Conservation (phyloP, 2,329 filamentous ascomycete genomes). For the Westerdykella aurantiaca region DNA sequence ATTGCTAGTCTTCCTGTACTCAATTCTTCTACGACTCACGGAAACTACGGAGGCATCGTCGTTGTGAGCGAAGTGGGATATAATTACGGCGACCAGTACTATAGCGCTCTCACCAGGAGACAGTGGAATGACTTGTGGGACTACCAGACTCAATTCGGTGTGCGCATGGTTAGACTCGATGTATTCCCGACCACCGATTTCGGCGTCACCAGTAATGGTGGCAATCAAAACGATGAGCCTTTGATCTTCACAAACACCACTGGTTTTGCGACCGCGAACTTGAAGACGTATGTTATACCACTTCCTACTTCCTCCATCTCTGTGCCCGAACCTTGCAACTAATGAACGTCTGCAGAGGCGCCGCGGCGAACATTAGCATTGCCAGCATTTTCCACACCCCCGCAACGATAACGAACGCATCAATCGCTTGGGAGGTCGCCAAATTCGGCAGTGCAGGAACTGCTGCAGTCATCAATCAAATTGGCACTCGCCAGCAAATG, state of each 20-base stretch:
- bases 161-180: constrained; percentile 57
- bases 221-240: constrained; percentile 29
- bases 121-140: constrained; percentile 54
- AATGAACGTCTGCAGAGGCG: constrained; percentile 3
- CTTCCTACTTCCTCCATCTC: background rate
- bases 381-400: constrained; percentile 53
- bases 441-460: constrained; percentile 48
- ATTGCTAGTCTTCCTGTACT: constrained; percentile 46
- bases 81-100: constrained; percentile 46
- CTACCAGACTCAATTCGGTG: constrained; percentile 54
- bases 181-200: constrained; percentile 50
- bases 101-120: constrained; percentile 50
- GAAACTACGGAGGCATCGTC: constrained; percentile 57
- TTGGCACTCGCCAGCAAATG: constrained; percentile 55
- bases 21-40: constrained; percentile 44
- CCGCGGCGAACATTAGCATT: constrained; percentile 22
- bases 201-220: constrained; percentile 37
- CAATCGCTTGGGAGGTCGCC: constrained; percentile 51
- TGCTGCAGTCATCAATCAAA: constrained; percentile 57
- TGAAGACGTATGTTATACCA: constrained; percentile 39
- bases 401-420: constrained; percentile 50
- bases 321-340: constrained; percentile 6
- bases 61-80: constrained; percentile 51
- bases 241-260: constrained; percentile 51
- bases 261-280: constrained; percentile 50